Base-by-base conservation (phyloP, 345 rosid species). In the Pistacia integerrima region DNA sequence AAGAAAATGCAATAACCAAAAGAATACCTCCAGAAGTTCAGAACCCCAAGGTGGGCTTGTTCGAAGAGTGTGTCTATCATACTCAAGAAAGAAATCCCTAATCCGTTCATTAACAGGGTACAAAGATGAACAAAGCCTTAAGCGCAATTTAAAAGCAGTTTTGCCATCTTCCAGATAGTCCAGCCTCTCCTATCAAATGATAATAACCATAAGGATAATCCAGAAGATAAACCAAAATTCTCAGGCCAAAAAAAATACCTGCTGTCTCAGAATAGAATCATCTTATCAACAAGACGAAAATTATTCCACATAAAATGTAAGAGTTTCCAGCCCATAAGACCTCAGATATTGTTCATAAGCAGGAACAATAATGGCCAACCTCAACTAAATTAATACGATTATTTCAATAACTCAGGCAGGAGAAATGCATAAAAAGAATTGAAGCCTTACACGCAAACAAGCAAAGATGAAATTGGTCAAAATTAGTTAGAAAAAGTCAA, bases 41-140 rank as follows among this genome's bases (percentile, higher is more conserved):
- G 99, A 96, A 76, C 98, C 98, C 99, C 99, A 96, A 65, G 97
- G 99, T 57, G 99, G 91, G 73, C 87, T 96, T 74, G 99, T 89
- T 79, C 93, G 93, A 74, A 93, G 94, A 70, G 97, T 91, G 86
- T 93, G 99, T 77, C 97, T 90, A 84, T 96, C 99, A 85, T 96
- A 96, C 79, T 96, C 99, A 78, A 96, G 93, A 75, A 94, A 96
- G 82, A 96, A 96, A 83, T 96, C 99, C 81, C 98, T 89, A 55
- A 96, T 87, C 64, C 99, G 98, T 83, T 93, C 99, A 70, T 96
- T 96, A 76, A 87, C 75, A 48, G 99, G 98, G 81, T 90, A 91
- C 81, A 96, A 80, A 59, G 99, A 96, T 4, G 98, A 96, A 84
- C 98, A 96, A 67, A 96, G 93, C 82, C 94, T 86, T 80, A 96